Evolutionary conservation across 108 stramenopile species (phyloP).

Genomic region (Chaetoceros muelleri): DNA sequence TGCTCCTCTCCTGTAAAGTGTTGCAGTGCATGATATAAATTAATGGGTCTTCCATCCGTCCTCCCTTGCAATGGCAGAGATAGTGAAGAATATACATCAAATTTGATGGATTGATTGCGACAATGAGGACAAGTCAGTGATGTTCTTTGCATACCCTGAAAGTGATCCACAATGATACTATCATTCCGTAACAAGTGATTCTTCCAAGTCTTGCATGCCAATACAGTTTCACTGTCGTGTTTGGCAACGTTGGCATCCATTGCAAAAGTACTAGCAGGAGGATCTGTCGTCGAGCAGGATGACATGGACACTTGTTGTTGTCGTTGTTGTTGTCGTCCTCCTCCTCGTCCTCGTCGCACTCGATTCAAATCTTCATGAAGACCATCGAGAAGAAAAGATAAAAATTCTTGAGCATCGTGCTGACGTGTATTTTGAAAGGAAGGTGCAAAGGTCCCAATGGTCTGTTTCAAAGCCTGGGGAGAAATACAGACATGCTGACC

Average conservation of each 20-base stretch:
- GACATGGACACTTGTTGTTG: not conserved
- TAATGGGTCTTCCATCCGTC: constrained; percentile 35
- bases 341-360: no score
- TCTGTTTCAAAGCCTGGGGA: constrained; percentile 72
- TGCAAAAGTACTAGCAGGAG: not conserved
- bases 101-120: constrained; percentile 75
- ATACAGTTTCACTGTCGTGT: constrained; percentile 78
- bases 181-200: constrained; percentile 78
- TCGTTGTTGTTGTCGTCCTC: no score
- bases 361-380: constrained; percentile 69
- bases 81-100: constrained; percentile 82
- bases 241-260: constrained; percentile 30
- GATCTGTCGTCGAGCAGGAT: not conserved
- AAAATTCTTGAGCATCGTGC: constrained; percentile 89
- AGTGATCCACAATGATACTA: constrained; percentile 74
- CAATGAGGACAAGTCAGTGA: constrained; percentile 83
- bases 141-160: constrained; percentile 82
- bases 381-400: constrained; percentile 82
- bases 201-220: constrained; percentile 77
- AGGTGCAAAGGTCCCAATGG: constrained; percentile 65
- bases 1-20: constrained; percentile 75
- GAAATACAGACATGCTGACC: constrained; percentile 65
- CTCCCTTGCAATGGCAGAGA: constrained; percentile 57
- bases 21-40: constrained; percentile 62
- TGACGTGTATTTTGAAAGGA: constrained; percentile 88